phyloP scores from a whole-genome alignment of 768 basidiomycete species.

The Hemileccinum rubropunctum region DNA sequence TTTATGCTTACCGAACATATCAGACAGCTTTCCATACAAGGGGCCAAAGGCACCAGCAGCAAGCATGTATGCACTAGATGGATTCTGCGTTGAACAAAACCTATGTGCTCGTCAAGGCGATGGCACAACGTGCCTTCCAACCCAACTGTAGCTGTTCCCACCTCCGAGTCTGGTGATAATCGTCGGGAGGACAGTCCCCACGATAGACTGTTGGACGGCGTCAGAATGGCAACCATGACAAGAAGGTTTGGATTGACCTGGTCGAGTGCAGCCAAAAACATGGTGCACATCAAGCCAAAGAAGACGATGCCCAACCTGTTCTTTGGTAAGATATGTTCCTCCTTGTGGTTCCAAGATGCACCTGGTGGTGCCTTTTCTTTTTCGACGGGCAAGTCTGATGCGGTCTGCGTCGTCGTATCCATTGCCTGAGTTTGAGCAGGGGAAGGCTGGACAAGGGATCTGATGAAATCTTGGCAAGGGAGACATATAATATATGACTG shows the following conservation, averaged over 20 bases:
- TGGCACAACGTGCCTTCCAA: conserved; percentile 50
- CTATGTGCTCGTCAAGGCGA: neutral
- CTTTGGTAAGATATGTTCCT: too few relatives aligned
- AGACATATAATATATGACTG: too few relatives aligned
- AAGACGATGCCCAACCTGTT: too few relatives aligned
- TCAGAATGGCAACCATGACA: neutral
- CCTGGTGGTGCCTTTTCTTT: conserved; percentile 40
- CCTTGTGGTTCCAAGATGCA: conserved; percentile 52
- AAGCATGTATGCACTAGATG: conserved; percentile 71
- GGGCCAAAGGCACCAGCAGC: conserved; percentile 66
- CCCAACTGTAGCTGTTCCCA: conserved; percentile 71
- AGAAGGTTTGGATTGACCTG: too few relatives aligned
- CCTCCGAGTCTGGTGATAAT: too few relatives aligned
- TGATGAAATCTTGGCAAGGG: too few relatives aligned
- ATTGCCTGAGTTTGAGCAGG: too few relatives aligned
- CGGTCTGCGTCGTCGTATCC: too few relatives aligned
- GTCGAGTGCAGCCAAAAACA: too few relatives aligned
- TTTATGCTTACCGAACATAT: conserved; percentile 39
- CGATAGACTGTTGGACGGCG: conserved; percentile 47
- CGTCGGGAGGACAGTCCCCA: conserved; percentile 74
- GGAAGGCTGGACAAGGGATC: too few relatives aligned
- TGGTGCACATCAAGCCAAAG: too few relatives aligned
- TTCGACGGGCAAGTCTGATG: neutral
- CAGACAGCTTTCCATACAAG: conserved; percentile 75
- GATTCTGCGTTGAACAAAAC: too few relatives aligned